These are phyloP conservation scores for Solanum hybrid DNA, from an alignment of 305 asterid genomes.

Conservation along the genomic window DNA sequence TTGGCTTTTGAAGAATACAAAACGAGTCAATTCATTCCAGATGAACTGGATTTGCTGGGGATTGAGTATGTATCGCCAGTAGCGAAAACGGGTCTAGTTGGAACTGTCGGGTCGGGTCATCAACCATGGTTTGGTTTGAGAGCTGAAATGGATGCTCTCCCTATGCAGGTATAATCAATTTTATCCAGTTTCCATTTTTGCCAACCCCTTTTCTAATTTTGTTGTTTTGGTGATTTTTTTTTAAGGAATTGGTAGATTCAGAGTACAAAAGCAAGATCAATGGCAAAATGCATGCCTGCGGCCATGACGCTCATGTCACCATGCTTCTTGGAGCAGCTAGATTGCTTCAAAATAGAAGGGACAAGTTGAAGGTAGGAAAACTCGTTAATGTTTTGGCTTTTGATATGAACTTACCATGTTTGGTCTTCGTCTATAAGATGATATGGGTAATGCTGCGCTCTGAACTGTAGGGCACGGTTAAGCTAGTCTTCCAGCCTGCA, in stretches of 20 bases:
- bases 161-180: conserved; percentile 46
- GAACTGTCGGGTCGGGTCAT: conserved; percentile 65
- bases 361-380: conserved; percentile 50
- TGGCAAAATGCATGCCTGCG: conserved; percentile 95
- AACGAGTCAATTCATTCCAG: conserved; percentile 65
- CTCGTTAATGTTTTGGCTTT: neutral
- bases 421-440: neutral
- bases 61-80: conserved; percentile 59
- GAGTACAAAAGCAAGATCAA: conserved; percentile 75
- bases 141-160: conserved; percentile 97
- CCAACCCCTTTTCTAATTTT: neutral
- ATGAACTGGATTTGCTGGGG: conserved; percentile 66
- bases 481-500: conserved; percentile 82
- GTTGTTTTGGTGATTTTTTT: neutral
- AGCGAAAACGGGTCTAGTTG: conserved; percentile 74
- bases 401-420: neutral
- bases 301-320: conserved; percentile 85
- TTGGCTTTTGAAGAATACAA: conserved; percentile 54
- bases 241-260: conserved; percentile 80
- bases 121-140: conserved; percentile 65
- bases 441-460: neutral
- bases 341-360: conserved; percentile 43
- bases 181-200: too few relatives aligned
- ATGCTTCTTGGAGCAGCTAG: conserved; percentile 95
- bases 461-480: conserved; percentile 56